Evolutionary conservation across 306 rosid genomes (phyloP).

Genomic region (Lablab purpureus): DNA sequence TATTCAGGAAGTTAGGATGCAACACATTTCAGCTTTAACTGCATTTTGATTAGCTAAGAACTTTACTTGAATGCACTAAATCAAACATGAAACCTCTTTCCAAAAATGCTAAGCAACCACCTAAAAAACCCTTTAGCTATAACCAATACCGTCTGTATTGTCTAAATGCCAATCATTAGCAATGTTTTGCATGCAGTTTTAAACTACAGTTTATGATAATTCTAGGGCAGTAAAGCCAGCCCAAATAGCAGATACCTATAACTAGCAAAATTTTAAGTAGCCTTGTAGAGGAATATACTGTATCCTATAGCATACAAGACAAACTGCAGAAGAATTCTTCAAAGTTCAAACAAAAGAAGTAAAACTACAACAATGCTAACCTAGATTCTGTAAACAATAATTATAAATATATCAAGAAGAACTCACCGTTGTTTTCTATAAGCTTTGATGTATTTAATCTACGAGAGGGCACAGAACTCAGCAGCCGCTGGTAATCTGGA

Average conservation of each 20-base stretch:
- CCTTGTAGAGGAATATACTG: neutral
- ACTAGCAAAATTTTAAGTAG: conserved; percentile 33
- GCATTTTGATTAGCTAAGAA: conserved; percentile 13
- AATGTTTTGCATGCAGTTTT: conserved; percentile 23
- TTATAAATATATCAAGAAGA: conserved; percentile 32
- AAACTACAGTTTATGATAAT: conserved; percentile 11
- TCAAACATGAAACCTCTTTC: conserved; percentile 27
- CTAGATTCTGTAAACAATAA: conserved; percentile 27
- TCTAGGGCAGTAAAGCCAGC: conserved; percentile 18
- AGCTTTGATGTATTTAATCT: conserved; percentile 97
- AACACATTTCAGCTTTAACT: conserved; percentile 16
- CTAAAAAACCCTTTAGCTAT: conserved; percentile 18
- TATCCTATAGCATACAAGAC: conserved; percentile 38
- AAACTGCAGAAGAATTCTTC: conserved; percentile 16
- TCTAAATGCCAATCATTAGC: conserved; percentile 15
- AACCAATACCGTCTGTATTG: conserved; percentile 19
- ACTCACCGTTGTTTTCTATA: conserved; percentile 93
- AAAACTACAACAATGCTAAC: conserved; percentile 31
- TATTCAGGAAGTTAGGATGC: conserved; percentile 18
- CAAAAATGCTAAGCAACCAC: conserved; percentile 39
- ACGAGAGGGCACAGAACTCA: conserved; percentile 93
- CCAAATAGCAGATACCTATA: conserved; percentile 11
- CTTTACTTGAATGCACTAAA: conserved; percentile 23
- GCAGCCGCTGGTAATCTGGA: conserved; percentile 98
- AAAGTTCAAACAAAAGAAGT: conserved; percentile 26